Conservation (phyloP, 352 stramenopile species). For the Saprolegnia diclina region DNA sequence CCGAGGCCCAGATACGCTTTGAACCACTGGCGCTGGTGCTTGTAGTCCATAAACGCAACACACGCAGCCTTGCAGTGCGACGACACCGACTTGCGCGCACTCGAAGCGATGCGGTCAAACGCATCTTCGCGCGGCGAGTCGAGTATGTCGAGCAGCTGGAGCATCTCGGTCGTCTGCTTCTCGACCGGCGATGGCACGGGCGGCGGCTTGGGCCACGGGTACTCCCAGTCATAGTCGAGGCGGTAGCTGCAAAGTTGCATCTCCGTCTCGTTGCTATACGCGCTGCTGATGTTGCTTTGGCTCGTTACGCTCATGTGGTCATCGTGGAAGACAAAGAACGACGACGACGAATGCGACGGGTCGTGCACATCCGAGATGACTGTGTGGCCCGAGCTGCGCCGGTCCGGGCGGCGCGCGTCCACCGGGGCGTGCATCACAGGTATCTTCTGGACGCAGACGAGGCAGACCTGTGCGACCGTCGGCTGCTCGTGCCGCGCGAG, state of each 20-base stretch:
- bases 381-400: background rate
- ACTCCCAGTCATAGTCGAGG: slow-evolving; percentile 78
- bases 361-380: background rate
- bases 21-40: slow-evolving; percentile 83
- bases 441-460: slow-evolving; percentile 22
- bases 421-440: background rate
- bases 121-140: slow-evolving; percentile 54
- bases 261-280: slow-evolving; percentile 44
- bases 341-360: background rate
- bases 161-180: slow-evolving; percentile 41
- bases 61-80: slow-evolving; percentile 76
- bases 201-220: slow-evolving; percentile 72
- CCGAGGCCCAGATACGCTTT: slow-evolving; percentile 76
- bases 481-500: background rate
- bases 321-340: background rate
- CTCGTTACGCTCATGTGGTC: slow-evolving; percentile 1
- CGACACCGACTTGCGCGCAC: slow-evolving; percentile 79
- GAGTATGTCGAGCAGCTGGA: slow-evolving; percentile 50
- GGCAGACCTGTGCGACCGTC: slow-evolving; percentile 7
- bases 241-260: slow-evolving; percentile 39
- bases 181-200: slow-evolving; percentile 51
- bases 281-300: background rate
- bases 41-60: slow-evolving; percentile 79
- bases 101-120: slow-evolving; percentile 81
- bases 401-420: background rate